Base-by-base conservation (phyloP, 2,329 filamentous ascomycete species). In the Huntiella bhutanensis region DNA sequence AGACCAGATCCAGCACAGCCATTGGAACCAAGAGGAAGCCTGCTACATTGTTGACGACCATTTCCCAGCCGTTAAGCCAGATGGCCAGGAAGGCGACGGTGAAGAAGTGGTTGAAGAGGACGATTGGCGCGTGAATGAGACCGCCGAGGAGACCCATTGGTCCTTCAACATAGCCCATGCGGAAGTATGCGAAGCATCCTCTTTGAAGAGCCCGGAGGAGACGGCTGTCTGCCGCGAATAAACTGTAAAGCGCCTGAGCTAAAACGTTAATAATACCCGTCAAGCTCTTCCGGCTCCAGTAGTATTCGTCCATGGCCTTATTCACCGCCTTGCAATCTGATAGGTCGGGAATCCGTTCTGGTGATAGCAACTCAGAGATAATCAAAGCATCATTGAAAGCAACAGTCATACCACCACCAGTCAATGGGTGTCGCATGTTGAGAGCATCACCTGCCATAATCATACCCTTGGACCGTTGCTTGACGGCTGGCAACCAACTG, bases 361-460 rank as follows among this genome's bases (percentile, higher is more conserved):
- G 86, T 34, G 74, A 68, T 1, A 98, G 73, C 16, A 95, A 67
- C 6, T 80, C 71, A 1, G 80, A 68, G 19, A 98, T 70, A 1
- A 92, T 63, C 8, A 91, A 71, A 1, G 83, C 87, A 58, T 98
- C 91, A 64, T 88, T 93, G 62, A 98, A 82, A 1, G 85, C 91
- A 1, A 96, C 91, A 0, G 88, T 96, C 91, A 98, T 98, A 55
- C 91, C 91, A 53, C 91, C 91, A 45, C 91, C 91, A 0, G 91
- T 98, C 10, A 98, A 71, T 1, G 91, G 91, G 63, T 98, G 91
- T n/a, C 91, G 82, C 91, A 98, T 98, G 67, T 98, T 98, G 71
- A 93, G 80, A 11, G 91, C 88, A 59, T 98, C 91, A 49, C 91
- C 91, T 6, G 96, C 71, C 33, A 98, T 67, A 42, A 94, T 70